Evolutionary conservation across 371 early-diverging fungal species (phyloP).

Genomic region (Rhizomucor pusillus): DNA sequence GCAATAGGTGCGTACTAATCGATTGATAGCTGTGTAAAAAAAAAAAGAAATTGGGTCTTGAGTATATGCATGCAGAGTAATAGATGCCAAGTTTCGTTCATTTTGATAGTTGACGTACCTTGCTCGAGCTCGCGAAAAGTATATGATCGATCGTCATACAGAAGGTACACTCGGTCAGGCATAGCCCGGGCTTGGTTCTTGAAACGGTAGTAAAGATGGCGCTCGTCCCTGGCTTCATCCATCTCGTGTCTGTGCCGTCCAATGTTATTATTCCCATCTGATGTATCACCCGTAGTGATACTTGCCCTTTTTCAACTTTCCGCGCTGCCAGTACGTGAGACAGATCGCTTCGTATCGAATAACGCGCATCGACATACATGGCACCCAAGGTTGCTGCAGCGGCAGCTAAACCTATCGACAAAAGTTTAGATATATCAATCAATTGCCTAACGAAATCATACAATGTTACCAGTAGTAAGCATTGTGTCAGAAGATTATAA

Average conservation of each 20-base stretch:
- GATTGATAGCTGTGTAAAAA: neutral
- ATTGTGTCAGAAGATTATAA: too few relatives aligned
- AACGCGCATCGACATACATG: conserved; percentile 26
- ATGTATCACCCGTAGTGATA: neutral
- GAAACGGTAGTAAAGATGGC: conserved; percentile 25
- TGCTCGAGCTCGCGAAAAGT: conserved; percentile 23
- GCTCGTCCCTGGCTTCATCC: conserved; percentile 4
- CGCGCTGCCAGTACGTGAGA: neutral
- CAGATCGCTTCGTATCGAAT: conserved; percentile 14
- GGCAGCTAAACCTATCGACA: too few relatives aligned
- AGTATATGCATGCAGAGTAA: neutral
- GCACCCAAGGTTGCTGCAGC: conserved; percentile 11
- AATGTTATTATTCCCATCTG: neutral
- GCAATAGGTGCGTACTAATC: neutral
- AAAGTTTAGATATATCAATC: too few relatives aligned
- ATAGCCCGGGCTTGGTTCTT: conserved; percentile 20
- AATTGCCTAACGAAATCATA: too few relatives aligned
- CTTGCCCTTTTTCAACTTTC: neutral
- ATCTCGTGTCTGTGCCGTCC: neutral
- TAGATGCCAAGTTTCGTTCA: neutral
- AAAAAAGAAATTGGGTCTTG: too few relatives aligned
- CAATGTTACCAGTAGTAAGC: too few relatives aligned
- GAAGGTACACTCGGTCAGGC: conserved; percentile 17
- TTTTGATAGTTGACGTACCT: conserved; percentile 17
- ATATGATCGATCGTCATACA: conserved; percentile 27